Conservation (phyloP, 1,284 basidiomycete genomes). For the Cystobasidium slooffiae region DNA sequence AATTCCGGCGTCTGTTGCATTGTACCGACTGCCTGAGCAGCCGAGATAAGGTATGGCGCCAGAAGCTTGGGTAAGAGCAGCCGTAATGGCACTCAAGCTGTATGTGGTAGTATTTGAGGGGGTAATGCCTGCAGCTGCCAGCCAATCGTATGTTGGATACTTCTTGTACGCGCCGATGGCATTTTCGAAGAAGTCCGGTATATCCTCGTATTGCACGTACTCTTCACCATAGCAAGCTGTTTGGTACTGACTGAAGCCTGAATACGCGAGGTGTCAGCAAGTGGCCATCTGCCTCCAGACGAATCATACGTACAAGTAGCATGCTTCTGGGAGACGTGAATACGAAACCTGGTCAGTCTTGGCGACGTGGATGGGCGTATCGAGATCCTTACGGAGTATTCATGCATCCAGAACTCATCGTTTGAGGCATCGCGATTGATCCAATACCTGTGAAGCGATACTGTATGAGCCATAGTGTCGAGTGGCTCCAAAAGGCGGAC, state of each 20-base stretch:
- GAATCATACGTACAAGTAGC: constrained; percentile 22
- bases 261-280: background rate
- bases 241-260: constrained; percentile 37
- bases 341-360: background rate
- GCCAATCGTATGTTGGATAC: constrained; percentile 73
- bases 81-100: constrained; percentile 64
- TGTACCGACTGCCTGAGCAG: constrained; percentile 33
- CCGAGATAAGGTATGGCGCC: constrained; percentile 41
- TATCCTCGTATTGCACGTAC: constrained; percentile 57
- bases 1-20: constrained; percentile 20
- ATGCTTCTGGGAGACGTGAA: constrained; percentile 27
- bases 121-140: constrained; percentile 70
- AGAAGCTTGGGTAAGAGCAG: constrained; percentile 54
- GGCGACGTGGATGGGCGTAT: background rate
- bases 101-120: constrained; percentile 67
- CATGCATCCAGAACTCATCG: constrained; percentile 42
- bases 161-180: constrained; percentile 69
- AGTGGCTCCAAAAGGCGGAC: background rate
- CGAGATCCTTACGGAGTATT: constrained; percentile 23
- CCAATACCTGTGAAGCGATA: constrained; percentile 24
- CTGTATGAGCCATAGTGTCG: background rate
- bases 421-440: constrained; percentile 29
- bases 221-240: constrained; percentile 31
- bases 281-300: background rate
- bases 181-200: constrained; percentile 72